Base-by-base conservation (phyloP, 2,329 filamentous ascomycete species). In the Bertia moriformis region DNA sequence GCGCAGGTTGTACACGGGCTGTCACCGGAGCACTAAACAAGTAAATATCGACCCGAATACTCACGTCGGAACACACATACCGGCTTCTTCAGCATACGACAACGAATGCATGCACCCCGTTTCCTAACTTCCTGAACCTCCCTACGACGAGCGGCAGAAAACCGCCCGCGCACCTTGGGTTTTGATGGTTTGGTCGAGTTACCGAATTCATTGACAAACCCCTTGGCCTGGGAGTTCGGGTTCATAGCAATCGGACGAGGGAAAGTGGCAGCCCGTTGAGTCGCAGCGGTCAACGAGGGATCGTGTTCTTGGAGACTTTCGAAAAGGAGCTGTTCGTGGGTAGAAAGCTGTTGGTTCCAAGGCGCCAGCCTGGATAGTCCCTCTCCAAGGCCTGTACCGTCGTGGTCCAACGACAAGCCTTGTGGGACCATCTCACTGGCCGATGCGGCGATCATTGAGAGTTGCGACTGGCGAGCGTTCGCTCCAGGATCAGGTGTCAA, bases 31-130 rank as follows among this genome's bases (percentile, higher is more conserved):
- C 73, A 78, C 54, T 35, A 35, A 18, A n/a, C n/a, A n/a, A n/a
- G n/a, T n/a, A n/a, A n/a, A n/a, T n/a, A n/a, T n/a, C n/a, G n/a
- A n/a, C n/a, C n/a, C n/a, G n/a, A n/a, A n/a, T n/a, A n/a, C n/a
- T n/a, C n/a, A n/a, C n/a, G n/a, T n/a, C n/a, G n/a, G n/a, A n/a
- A n/a, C n/a, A n/a, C 7, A 12, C 32, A 7, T 35, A 35, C 32
- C 32, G 71, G 68, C 48, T 78, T 78, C 55, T 76, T 78, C 18
- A 78, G 56, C 72, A 78, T 76, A 13, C 72, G 68, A 49, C 73
- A 78, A 22, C 73, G 66, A 44, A 77, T 67, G 47, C 73, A 78
- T 4, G 73, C 73, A 12, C 73, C 73, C 39, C 65, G 61, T 50
- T 76, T 75, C 18, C 73, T 63, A 22, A 75, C 67, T 43, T 71